Conservation (phyloP, 257 asterid genomes). For the Solanum bulbocastanum region DNA sequence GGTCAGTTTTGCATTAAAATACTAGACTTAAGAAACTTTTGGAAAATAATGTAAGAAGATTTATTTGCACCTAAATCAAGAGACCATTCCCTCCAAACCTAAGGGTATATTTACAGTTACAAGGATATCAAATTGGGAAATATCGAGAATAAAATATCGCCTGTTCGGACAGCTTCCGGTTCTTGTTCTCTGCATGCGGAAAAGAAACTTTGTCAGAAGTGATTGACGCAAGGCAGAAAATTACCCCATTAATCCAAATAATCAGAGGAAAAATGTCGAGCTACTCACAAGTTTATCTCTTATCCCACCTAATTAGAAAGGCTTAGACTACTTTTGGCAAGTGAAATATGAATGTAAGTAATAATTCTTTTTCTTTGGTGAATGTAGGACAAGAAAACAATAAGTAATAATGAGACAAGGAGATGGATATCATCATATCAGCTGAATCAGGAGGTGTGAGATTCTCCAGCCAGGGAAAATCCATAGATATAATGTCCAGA, state of each 20-base stretch:
- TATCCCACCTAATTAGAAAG: background rate
- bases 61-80: background rate
- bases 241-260: background rate
- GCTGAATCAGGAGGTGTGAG: background rate
- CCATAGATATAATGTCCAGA: background rate
- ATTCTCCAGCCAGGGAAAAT: background rate
- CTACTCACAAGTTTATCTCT: background rate
- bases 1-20: background rate
- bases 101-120: background rate
- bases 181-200: conserved; percentile 23
- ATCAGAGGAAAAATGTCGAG: background rate
- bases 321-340: background rate
- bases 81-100: background rate
- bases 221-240: background rate
- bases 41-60: background rate
- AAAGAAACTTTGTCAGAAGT: background rate
- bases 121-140: background rate
- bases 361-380: background rate
- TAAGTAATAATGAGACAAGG: background rate
- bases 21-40: background rate
- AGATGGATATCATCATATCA: background rate
- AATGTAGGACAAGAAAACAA: background rate
- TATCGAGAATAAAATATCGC: background rate
- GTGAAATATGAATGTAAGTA: background rate
- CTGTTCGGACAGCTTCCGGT: conserved; percentile 7